phyloP scores from a whole-genome alignment of 2,329 filamentous ascomycete genomes.

The Pseudogymnoascus sp. region DNA sequence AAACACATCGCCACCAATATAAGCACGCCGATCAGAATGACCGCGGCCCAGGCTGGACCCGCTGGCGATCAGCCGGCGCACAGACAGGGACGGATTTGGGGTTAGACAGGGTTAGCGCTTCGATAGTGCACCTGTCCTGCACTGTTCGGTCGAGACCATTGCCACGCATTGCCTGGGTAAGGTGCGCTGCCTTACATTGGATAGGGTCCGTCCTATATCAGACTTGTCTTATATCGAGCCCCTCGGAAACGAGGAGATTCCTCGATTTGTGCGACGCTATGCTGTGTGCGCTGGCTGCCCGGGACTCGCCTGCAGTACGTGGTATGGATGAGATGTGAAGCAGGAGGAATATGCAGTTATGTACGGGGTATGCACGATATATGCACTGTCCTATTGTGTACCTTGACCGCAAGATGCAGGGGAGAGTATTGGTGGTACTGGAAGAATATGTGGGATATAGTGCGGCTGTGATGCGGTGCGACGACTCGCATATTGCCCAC shows the following conservation, averaged over 20 bases:
- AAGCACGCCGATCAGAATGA: neutral
- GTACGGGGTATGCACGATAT: conserved; percentile 2
- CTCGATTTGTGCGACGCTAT: conserved; percentile 4
- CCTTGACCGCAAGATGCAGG: neutral
- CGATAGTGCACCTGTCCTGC: neutral
- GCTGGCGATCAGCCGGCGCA: neutral
- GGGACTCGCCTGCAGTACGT: neutral
- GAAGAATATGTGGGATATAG: neutral
- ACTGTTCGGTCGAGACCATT: neutral
- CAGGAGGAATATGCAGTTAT: neutral
- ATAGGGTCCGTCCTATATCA: neutral
- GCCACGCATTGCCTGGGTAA: neutral
- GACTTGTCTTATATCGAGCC: neutral
- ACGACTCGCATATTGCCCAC: neutral
- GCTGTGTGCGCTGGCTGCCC: neutral
- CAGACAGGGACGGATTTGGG: neutral
- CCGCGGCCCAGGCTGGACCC: neutral
- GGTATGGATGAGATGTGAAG: neutral
- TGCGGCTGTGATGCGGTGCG: neutral
- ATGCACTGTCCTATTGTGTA: neutral
- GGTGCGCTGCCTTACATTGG: neutral
- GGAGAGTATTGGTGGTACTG: neutral
- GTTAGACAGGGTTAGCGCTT: neutral
- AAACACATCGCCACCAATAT: neutral
- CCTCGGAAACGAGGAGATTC: neutral